phyloP scores from a whole-genome alignment of 2,329 filamentous ascomycete species.

The Biscogniauxia sp. region DNA sequence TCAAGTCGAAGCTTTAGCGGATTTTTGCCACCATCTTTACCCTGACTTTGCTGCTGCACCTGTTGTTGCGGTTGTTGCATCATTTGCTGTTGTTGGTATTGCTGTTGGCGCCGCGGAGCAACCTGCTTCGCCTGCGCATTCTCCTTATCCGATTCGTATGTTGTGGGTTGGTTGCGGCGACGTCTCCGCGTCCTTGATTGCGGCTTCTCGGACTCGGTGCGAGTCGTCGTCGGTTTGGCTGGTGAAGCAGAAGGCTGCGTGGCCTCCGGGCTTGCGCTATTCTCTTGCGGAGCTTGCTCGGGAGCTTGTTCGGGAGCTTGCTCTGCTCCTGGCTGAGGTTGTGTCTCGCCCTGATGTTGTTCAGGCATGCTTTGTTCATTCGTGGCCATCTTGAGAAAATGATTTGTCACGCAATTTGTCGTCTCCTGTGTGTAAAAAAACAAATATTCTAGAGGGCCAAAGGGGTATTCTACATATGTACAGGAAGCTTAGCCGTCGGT shows the following conservation, averaged over 20 bases:
- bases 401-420: neutral
- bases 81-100: slow-evolving; percentile 19
- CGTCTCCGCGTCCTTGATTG: slow-evolving; percentile 26
- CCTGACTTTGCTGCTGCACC: slow-evolving; percentile 15
- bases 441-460: neutral
- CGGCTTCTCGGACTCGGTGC: slow-evolving; percentile 24
- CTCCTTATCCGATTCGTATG: slow-evolving; percentile 27
- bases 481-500: neutral
- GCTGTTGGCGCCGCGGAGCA: slow-evolving; percentile 23
- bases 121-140: slow-evolving; percentile 30
- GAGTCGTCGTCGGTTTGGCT: slow-evolving; percentile 21
- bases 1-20: slow-evolving; percentile 73
- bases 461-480: neutral
- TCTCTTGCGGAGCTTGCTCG: slow-evolving; percentile 17
- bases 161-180: slow-evolving; percentile 31
- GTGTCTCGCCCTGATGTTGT: slow-evolving; percentile 10
- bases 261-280: slow-evolving; percentile 10
- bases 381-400: slow-evolving; percentile 16
- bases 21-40: slow-evolving; percentile 47
- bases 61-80: slow-evolving; percentile 20
- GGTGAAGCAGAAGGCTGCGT: slow-evolving; percentile 7
- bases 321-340: slow-evolving; percentile 6
- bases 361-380: slow-evolving; percentile 14
- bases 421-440: neutral
- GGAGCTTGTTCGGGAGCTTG: neutral